phyloP scores from a whole-genome alignment of 257 asterid genomes.

The Dorcoceras hygrometricum region DNA sequence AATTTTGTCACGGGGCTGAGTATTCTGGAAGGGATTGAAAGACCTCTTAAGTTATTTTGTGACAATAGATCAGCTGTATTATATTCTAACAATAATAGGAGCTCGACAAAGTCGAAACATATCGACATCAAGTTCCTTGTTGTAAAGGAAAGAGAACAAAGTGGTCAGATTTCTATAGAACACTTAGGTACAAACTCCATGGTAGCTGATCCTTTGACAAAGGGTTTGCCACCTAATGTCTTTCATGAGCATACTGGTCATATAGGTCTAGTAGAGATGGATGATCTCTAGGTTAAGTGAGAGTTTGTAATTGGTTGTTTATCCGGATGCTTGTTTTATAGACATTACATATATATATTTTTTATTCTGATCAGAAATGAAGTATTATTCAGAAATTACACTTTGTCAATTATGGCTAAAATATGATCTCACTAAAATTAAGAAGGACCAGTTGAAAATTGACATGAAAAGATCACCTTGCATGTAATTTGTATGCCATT shows the following conservation, averaged over 20 bases:
- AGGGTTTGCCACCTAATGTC: no score
- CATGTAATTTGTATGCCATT: background rate
- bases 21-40: background rate
- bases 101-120: background rate
- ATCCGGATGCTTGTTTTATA: no score
- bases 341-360: no score
- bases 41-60: background rate
- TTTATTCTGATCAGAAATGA: no score
- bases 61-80: no score
- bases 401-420: no score
- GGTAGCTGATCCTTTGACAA: background rate
- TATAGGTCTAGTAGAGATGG: background rate
- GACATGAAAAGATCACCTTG: no score
- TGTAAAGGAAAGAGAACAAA: background rate
- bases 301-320: no score
- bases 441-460: no score
- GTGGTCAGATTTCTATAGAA: background rate
- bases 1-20: background rate
- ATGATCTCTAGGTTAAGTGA: no score
- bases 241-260: background rate
- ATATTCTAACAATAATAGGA: background rate
- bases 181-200: background rate
- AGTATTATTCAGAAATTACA: no score
- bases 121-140: background rate
- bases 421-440: no score